phyloP scores from a whole-genome alignment of 495 filamentous ascomycete species.

The Schizothecium vesticola region DNA sequence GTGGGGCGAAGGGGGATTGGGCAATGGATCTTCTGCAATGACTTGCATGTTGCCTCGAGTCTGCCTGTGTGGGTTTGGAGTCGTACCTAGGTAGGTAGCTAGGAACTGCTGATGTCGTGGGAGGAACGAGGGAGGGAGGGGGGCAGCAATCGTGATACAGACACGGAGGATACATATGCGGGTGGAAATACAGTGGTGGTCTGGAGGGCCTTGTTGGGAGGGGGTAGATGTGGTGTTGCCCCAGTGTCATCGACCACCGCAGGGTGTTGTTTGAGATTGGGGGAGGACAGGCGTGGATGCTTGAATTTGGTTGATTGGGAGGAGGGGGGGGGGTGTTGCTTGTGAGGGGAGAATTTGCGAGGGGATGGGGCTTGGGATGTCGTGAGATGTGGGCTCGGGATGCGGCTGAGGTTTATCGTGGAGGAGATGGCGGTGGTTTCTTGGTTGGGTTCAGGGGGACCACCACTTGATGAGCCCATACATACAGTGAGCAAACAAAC shows the following conservation, averaged over 20 bases:
- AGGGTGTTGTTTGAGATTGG: background rate
- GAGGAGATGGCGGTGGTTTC: background rate
- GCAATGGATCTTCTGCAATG: background rate
- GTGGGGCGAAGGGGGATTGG: background rate
- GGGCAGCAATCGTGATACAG: background rate
- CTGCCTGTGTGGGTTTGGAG: background rate
- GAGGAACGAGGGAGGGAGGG: background rate
- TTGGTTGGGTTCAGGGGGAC: background rate
- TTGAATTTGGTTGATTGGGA: background rate
- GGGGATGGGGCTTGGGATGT: background rate
- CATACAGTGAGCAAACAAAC: background rate
- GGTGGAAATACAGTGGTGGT: background rate
- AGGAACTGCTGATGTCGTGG: background rate
- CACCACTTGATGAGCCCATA: background rate
- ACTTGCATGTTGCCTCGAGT: background rate
- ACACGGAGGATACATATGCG: background rate
- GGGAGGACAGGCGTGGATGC: background rate
- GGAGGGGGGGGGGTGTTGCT: background rate
- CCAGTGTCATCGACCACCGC: background rate
- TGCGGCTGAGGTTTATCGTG: background rate
- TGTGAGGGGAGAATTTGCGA: background rate
- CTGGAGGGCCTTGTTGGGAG: background rate
- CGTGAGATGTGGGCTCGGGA: background rate
- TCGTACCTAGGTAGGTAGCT: too few species aligned
- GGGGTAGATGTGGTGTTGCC: background rate